Percentiles rank a stretch among this genome's conserved stretches.
These are phyloP conservation scores for Backusella parvicylindrica DNA, from an alignment of 192 early-diverging fungal species.

Conservation along the genomic window DNA sequence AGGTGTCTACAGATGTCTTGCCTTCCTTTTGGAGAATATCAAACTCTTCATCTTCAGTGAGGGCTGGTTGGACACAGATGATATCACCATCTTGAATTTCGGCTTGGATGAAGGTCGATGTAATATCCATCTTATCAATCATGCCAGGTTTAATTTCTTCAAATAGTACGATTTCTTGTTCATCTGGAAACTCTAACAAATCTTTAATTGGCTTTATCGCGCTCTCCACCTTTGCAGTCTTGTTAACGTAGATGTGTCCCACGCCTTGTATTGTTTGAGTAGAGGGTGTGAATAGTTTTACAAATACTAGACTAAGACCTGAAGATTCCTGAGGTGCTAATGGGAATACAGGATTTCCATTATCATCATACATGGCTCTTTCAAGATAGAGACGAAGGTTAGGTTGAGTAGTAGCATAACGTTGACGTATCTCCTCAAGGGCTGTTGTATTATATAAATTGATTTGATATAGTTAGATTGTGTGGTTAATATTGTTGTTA, in stretches of 20 bases:
- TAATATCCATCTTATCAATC: constrained; percentile 75
- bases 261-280: constrained; percentile 55
- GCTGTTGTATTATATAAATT: constrained; percentile 5
- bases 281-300: constrained; percentile 81
- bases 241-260: constrained; percentile 50
- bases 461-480: not conserved
- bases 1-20: constrained; percentile 53
- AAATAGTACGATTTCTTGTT: constrained; percentile 48
- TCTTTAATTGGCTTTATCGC: constrained; percentile 54
- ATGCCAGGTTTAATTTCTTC: constrained; percentile 92
- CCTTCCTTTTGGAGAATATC: constrained; percentile 26
- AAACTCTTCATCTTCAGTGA: constrained; percentile 45
- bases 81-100: constrained; percentile 97
- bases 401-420: constrained; percentile 19
- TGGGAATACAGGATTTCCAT: constrained; percentile 19
- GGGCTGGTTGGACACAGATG: constrained; percentile 71
- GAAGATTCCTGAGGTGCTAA: constrained; percentile 8
- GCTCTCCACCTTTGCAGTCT: constrained; percentile 52
- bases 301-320: constrained; percentile 63
- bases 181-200: constrained; percentile 50
- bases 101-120: constrained; percentile 59
- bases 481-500: not conserved
- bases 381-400: constrained; percentile 53
- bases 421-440: constrained; percentile 23
- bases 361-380: constrained; percentile 10